Percentiles rank a stretch among this genome's conserved stretches.
Evolutionary conservation across 78 protist genomes (phyloP).

Genomic region (Polysphondylium violaceum): DNA sequence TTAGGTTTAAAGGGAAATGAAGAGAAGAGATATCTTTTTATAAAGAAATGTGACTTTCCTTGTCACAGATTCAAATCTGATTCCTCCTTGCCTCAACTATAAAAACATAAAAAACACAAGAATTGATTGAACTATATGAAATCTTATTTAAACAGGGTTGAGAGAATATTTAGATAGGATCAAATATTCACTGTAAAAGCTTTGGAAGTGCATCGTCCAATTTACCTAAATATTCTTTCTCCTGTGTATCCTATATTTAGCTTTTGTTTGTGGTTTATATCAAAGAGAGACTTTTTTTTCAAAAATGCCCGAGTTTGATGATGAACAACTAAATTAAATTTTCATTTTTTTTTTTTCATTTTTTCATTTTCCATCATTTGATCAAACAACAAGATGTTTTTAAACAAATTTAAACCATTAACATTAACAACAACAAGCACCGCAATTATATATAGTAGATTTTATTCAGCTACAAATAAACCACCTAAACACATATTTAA

Average conservation of each 20-base stretch:
- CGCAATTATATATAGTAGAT: not conserved
- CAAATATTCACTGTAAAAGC: too few species aligned
- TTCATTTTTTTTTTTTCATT: not conserved
- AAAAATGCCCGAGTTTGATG: too few species aligned
- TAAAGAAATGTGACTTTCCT: slow-evolving; percentile 4
- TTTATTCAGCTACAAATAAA: not conserved
- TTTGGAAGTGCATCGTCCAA: not conserved
- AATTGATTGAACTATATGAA: not conserved
- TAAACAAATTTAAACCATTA: not conserved
- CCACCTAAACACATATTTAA: not conserved
- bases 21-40: slow-evolving; percentile 1
- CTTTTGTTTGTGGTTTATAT: not conserved
- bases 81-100: not conserved
- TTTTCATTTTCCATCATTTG: too few species aligned
- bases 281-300: not conserved
- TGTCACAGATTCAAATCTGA: not conserved
- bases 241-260: not conserved
- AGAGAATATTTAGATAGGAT: too few species aligned
- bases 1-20: not conserved
- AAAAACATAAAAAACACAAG: too few species aligned
- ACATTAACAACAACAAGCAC: not conserved
- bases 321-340: too few species aligned
- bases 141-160: not conserved
- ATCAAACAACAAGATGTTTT: not conserved
- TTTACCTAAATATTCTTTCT: too few species aligned